Percentiles rank a stretch among this genome's conserved stretches.
Conservation (phyloP, 352 stramenopile genomes). For the Phytopythium montanum region DNA sequence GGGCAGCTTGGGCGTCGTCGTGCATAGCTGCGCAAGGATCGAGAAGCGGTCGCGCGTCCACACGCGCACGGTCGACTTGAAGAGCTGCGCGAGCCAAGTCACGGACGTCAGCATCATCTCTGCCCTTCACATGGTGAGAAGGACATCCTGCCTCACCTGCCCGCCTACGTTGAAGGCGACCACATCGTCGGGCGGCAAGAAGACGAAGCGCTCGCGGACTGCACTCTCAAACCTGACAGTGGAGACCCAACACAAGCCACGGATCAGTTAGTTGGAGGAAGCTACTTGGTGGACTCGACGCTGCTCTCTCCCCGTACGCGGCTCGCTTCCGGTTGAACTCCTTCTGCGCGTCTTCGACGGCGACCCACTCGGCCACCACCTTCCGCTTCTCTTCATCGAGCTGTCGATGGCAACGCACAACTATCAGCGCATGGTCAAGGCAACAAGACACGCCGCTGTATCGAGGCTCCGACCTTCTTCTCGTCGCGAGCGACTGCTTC, state of each 20-base stretch:
- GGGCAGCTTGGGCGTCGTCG: slow-evolving; percentile 46
- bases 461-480: slow-evolving; percentile 37
- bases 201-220: slow-evolving; percentile 49
- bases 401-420: slow-evolving; percentile 14
- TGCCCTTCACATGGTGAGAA: neutral
- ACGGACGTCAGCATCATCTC: neutral
- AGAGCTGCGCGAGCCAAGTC: slow-evolving; percentile 28
- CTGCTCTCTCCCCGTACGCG: slow-evolving; percentile 32
- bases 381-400: slow-evolving; percentile 75
- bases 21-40: slow-evolving; percentile 79
- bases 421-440: neutral
- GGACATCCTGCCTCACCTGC: slow-evolving; percentile 18
- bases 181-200: slow-evolving; percentile 42
- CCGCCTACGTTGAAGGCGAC: slow-evolving; percentile 73
- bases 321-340: slow-evolving; percentile 58
- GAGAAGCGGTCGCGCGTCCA: slow-evolving; percentile 79
- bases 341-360: slow-evolving; percentile 58
- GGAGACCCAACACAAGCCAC: neutral
- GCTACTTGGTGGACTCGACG: neutral
- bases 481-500: slow-evolving; percentile 47
- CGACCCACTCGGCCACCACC: slow-evolving; percentile 65
- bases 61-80: slow-evolving; percentile 66
- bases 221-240: slow-evolving; percentile 53
- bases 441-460: neutral
- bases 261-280: neutral